Evolutionary conservation across 2,329 filamentous ascomycete species (phyloP).

Genomic region (Alternaria brassicicola): DNA sequence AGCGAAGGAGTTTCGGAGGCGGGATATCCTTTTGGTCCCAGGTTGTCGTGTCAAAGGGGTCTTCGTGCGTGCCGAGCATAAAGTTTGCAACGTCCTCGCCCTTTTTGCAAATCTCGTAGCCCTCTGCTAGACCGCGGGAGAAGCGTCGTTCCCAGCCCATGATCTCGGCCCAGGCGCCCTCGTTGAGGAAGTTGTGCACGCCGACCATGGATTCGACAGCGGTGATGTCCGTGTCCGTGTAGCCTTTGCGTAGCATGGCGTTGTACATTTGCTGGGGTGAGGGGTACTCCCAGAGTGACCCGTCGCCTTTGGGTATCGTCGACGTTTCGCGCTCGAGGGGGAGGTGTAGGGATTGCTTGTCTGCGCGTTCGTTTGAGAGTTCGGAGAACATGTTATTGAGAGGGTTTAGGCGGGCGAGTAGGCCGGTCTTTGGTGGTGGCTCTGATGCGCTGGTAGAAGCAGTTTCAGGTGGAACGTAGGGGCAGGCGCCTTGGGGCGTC

Average conservation of each 20-base stretch:
- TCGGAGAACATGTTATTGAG: conserved; percentile 96
- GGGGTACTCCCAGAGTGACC: conserved; percentile 92
- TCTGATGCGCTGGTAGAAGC: conserved; percentile 38
- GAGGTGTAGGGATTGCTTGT: conserved; percentile 73
- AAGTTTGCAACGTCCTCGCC: conserved; percentile 72
- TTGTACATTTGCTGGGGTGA: conserved; percentile 99
- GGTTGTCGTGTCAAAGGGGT: conserved; percentile 42
- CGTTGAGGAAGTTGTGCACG: conserved; percentile 97
- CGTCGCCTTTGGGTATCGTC: conserved; percentile 86
- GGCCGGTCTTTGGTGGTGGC: conserved; percentile 53
- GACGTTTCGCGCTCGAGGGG: conserved; percentile 82
- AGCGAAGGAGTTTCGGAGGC: conserved; percentile 78
- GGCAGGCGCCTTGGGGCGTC: conserved; percentile 57
- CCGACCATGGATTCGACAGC: conserved; percentile 97
- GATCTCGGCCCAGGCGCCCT: conserved; percentile 96
- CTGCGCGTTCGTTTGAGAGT: conserved; percentile 78
- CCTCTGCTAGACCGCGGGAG: conserved; percentile 70
- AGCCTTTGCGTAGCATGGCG: conserved; percentile 92
- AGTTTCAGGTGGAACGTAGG: conserved; percentile 51
- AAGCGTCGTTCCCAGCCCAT: conserved; percentile 92
- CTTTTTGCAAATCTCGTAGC: conserved; percentile 74
- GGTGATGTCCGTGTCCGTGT: conserved; percentile 90
- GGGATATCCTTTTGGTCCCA: conserved; percentile 46
- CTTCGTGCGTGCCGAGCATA: conserved; percentile 51
- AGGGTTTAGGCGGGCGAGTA: conserved; percentile 71